These are phyloP conservation scores for Plasmodium vivax DNA, from an alignment of 169 alveolate genomes.

Conservation along the genomic window DNA sequence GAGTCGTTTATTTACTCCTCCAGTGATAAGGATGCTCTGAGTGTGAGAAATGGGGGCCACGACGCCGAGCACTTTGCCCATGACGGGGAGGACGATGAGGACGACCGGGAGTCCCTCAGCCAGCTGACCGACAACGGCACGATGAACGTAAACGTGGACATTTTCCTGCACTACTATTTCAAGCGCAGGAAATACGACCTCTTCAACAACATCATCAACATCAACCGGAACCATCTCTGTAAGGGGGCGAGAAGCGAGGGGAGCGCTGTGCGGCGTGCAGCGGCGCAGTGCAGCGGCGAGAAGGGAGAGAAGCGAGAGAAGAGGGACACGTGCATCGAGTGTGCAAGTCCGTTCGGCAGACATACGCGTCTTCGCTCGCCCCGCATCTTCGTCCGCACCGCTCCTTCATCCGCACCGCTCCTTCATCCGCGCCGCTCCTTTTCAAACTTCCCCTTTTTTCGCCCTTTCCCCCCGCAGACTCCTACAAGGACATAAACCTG, in stretches of 20 bases:
- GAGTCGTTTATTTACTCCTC: slow-evolving; percentile 50
- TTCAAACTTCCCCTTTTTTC: not conserved
- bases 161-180: slow-evolving; percentile 63
- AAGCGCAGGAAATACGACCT: slow-evolving; percentile 54
- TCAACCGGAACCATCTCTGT: slow-evolving; percentile 59
- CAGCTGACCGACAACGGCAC: slow-evolving; percentile 65
- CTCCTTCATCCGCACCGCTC: not conserved
- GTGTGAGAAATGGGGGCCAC: not conserved
- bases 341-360: not conserved
- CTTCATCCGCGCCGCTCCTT: not conserved
- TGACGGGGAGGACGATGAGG: slow-evolving; percentile 2
- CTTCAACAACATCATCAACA: slow-evolving; percentile 63
- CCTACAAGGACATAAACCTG: slow-evolving; percentile 58
- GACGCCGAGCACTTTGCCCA: not conserved
- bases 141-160: slow-evolving; percentile 67
- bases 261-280: not conserved
- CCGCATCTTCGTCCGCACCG: not conserved
- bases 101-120: slow-evolving; percentile 35
- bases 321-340: not conserved
- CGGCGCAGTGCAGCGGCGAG: not conserved
- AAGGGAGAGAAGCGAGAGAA: not conserved
- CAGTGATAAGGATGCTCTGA: slow-evolving; percentile 36
- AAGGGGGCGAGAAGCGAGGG: not conserved
- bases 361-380: no score
- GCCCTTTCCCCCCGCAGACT: not conserved